A percentile compares a stretch with the other conserved stretches of the same genome.
These are phyloP conservation scores for Ogataea haglerorum DNA, from an alignment of 805 yeast species.

Conservation along the genomic window DNA sequence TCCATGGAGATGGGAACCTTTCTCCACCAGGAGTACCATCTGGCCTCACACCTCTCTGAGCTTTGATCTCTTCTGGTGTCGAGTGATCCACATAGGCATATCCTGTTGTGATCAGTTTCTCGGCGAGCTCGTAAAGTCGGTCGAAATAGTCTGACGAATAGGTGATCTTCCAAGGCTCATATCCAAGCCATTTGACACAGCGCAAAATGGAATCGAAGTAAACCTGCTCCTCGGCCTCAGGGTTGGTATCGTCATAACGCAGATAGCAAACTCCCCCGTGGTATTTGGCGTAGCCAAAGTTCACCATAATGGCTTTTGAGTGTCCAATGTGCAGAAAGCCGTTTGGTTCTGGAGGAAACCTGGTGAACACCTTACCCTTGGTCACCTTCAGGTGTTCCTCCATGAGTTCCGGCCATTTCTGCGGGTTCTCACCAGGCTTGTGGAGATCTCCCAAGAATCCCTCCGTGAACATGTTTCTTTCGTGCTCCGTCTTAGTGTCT, in stretches of 20 bases:
- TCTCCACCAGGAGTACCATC: conserved; percentile 95
- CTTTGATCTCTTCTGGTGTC: conserved; percentile 85
- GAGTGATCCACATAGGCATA: conserved; percentile 92
- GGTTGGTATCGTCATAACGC: conserved; percentile 96
- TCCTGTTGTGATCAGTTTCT: conserved; percentile 63
- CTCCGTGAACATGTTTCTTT: conserved; percentile 83
- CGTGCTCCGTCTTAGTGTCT: conserved; percentile 25
- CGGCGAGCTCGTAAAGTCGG: conserved; percentile 83
- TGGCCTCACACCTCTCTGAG: conserved; percentile 83
- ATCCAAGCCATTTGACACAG: conserved; percentile 93
- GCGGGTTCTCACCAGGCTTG: conserved; percentile 93
- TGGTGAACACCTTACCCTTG: conserved; percentile 79
- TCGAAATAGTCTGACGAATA: conserved; percentile 96
- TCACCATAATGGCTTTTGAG: conserved; percentile 95
- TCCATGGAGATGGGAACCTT: conserved; percentile 77
- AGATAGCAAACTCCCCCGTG: conserved; percentile 85
- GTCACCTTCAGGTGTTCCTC: conserved; percentile 74
- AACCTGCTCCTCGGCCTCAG: conserved; percentile 95
- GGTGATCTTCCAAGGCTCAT: conserved; percentile 88
- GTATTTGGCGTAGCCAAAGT: conserved; percentile 93
- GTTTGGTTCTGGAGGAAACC: conserved; percentile 99
- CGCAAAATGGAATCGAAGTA: conserved; percentile 80
- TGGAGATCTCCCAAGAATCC: conserved; percentile 96
- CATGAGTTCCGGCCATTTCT: conserved; percentile 81
- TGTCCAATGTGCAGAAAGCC: conserved; percentile 98